phyloP scores from a whole-genome alignment of 2,329 filamentous ascomycete species.

The Lojkania enalia region DNA sequence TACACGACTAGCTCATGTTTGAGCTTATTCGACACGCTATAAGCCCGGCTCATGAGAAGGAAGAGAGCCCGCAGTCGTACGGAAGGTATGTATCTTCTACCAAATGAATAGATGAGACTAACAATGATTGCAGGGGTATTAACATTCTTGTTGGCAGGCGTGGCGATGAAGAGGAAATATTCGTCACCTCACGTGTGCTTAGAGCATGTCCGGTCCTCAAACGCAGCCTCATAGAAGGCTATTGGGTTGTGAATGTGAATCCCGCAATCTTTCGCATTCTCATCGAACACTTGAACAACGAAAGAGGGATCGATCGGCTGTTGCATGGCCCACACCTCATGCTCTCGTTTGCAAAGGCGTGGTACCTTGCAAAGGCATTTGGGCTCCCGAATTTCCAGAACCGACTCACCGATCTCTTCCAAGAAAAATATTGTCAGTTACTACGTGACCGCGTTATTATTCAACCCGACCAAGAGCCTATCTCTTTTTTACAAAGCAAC shows the following conservation, averaged over 20 bases:
- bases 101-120: too few relatives aligned
- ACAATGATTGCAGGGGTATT: background rate
- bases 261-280: background rate
- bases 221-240: background rate
- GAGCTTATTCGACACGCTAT: too few relatives aligned
- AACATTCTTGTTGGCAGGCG: background rate
- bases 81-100: too few relatives aligned
- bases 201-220: background rate
- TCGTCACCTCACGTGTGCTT: background rate
- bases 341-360: slow-evolving; percentile 19
- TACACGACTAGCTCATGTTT: too few relatives aligned
- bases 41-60: too few relatives aligned
- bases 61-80: too few relatives aligned
- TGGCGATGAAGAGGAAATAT: background rate
- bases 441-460: slow-evolving; percentile 5
- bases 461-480: slow-evolving; percentile 6
- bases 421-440: slow-evolving; percentile 8
- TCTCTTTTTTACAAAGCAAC: slow-evolving; percentile 11
- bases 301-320: slow-evolving; percentile 7
- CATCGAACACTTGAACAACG: background rate
- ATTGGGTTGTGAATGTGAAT: background rate
- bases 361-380: slow-evolving; percentile 18
- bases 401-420: slow-evolving; percentile 16
- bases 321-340: slow-evolving; percentile 5
- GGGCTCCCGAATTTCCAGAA: slow-evolving; percentile 14